Evolutionary conservation across 2,329 filamentous ascomycete species (phyloP).

Genomic region (Colletotrichum spinosum): DNA sequence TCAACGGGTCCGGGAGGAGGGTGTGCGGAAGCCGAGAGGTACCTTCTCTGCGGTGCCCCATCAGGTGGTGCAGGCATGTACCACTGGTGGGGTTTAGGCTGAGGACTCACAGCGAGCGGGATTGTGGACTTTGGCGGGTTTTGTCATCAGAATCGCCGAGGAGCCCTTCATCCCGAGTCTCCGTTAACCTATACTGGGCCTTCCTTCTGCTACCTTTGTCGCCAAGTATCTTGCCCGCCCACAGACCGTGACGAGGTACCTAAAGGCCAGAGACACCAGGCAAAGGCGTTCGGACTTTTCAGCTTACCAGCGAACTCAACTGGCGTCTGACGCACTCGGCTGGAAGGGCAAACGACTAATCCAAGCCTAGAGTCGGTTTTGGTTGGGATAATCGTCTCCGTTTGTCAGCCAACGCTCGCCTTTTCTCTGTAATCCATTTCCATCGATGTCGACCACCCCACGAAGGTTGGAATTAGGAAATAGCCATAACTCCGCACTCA

Average conservation of each 20-base stretch:
- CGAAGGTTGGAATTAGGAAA: conserved; percentile 1
- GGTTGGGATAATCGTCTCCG: conserved; percentile 18
- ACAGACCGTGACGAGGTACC: no score
- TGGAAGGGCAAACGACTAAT: neutral
- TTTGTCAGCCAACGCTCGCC: conserved; percentile 31
- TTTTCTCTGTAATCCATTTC: conserved; percentile 31
- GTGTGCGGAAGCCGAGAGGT: conserved; percentile 4
- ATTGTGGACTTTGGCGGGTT: conserved; percentile 34
- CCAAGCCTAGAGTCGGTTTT: conserved; percentile 5
- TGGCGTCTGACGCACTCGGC: conserved; percentile 34
- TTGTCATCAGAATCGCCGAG: conserved; percentile 36
- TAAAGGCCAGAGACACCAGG: no score
- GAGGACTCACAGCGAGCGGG: conserved; percentile 23
- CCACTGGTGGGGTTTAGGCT: conserved; percentile 19
- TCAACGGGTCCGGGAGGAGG: neutral
- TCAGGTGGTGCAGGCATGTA: no score
- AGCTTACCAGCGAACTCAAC: conserved; percentile 24
- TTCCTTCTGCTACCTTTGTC: no score
- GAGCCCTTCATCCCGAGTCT: conserved; percentile 29
- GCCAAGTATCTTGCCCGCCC: no score
- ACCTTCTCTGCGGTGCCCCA: no score
- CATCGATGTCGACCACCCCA: conserved; percentile 20
- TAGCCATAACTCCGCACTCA: conserved; percentile 36
- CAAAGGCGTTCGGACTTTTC: conserved; percentile 33
- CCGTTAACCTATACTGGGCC: conserved; percentile 3